These are phyloP conservation scores for Silene conica DNA, from an alignment of 148 eudicot genomes.

Conservation along the genomic window DNA sequence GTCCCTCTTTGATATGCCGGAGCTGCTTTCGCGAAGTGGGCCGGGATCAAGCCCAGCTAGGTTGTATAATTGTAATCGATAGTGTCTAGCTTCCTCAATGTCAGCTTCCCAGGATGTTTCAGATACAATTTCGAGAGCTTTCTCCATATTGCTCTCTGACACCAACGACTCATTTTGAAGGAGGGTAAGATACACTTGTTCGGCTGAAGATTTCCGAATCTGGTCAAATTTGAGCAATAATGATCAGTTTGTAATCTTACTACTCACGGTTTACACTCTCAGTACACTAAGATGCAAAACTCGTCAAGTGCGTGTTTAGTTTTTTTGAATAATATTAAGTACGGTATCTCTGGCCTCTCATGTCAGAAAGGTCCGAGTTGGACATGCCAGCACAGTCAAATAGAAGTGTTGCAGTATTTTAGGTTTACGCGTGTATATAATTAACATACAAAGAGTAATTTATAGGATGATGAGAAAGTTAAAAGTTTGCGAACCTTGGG, in stretches of 20 bases:
- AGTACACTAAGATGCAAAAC: no score
- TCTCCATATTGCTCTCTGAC: conserved; percentile 54
- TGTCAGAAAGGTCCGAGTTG: neutral
- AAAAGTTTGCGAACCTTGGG: conserved; percentile 64
- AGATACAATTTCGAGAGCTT: conserved; percentile 71
- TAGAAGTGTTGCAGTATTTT: no score
- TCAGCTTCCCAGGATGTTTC: conserved; percentile 96
- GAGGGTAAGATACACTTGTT: conserved; percentile 88
- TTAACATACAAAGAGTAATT: neutral
- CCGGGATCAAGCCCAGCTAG: conserved; percentile 51
- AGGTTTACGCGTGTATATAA: neutral
- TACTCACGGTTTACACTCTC: neutral
- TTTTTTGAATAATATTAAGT: neutral
- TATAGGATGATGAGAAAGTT: conserved; percentile 1
- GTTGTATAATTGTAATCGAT: conserved; percentile 44
- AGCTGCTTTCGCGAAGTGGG: conserved; percentile 30
- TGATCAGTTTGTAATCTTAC: neutral
- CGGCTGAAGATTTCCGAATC: conserved; percentile 88
- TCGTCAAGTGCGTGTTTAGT: neutral
- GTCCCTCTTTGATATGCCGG: conserved; percentile 30
- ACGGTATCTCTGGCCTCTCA: neutral
- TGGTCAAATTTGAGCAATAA: conserved; percentile 23
- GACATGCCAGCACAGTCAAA: neutral
- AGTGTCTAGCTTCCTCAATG: conserved; percentile 60
- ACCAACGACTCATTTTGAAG: conserved; percentile 61